Evolutionary conservation across 441 rosid genomes (phyloP), one percentile per base, ranked within the genome.

Genomic region (California macrophylla): DNA sequence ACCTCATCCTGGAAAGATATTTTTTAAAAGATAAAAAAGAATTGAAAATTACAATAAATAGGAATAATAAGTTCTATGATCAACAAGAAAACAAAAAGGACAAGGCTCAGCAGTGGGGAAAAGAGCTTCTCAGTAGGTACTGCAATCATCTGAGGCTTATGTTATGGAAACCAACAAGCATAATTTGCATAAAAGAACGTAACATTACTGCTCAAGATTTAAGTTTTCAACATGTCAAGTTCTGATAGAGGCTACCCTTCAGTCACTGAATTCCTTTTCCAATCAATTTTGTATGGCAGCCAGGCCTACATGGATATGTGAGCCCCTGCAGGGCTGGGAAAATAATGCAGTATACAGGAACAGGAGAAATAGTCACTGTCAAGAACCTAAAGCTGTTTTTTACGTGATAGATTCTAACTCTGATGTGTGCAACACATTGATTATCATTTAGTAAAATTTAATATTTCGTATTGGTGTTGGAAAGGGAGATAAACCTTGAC

Each of bases 1-100:
- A 82, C 74, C 76, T 94, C 98, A 79, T 91, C 98, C 98, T 94
- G 77, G 10, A 25, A 69, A 65, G 64, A 10, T 20, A 24, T 24
- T 58, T 58, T 20, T 3, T 61, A 68, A 70, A 66, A 74, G 25
- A 50, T 29, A 47, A 15, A 52, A 66, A 42, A 65, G 52, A 64
- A 45, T 3, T 45, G 54, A 45, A 45, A 45, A 45, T 15, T 45
- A 60, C 20, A 69, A 25, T 47, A 38, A 25, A 16, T 1, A n/a
- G 54, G 56, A 6, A n/a, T 16, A 24, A 56, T 23, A 56, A 6
- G 63, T 16, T 56, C 63, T 23, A 56, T 56, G 15, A 56, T 54
- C 61, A 54, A 20, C 36, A 38, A 65, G 21, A 30, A 65, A 36
- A 61, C 4, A 30, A 21, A 15, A 75, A 23, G 29, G 13, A 70